These are phyloP conservation scores for Penicillium decumbens DNA, from an alignment of 2,329 filamentous ascomycete genomes.

Conservation along the genomic window DNA sequence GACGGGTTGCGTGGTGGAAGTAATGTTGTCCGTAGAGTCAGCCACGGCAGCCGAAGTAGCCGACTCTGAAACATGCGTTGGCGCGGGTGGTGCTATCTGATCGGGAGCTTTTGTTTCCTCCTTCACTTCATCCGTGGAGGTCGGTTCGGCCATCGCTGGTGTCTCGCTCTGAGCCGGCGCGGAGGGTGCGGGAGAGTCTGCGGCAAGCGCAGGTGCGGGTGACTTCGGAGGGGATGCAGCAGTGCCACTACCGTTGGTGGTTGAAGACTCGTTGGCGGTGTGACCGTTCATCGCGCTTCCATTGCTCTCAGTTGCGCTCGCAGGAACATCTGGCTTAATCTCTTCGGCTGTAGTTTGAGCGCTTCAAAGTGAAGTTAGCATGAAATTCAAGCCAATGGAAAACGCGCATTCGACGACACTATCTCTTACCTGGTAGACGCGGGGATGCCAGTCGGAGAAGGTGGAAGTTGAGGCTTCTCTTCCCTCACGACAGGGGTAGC, in stretches of 20 bases:
- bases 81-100: neutral
- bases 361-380: conserved; percentile 19
- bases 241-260: conserved; percentile 28
- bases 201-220: conserved; percentile 14
- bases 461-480: conserved; percentile 40
- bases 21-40: neutral
- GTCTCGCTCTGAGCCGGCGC: conserved; percentile 10
- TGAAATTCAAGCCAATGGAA: neutral
- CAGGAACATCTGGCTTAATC: conserved; percentile 21
- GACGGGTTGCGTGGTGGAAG: neutral
- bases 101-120: conserved; percentile 5
- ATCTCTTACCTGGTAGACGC: conserved; percentile 31
- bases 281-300: conserved; percentile 31
- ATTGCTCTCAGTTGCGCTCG: conserved; percentile 14
- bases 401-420: neutral
- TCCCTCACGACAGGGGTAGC: conserved; percentile 36
- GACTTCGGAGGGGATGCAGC: conserved; percentile 32
- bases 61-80: conserved; percentile 2
- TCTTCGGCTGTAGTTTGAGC: conserved; percentile 23
- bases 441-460: conserved; percentile 33
- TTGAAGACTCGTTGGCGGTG: conserved; percentile 15
- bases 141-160: neutral
- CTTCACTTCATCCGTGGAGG: neutral
- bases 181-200: conserved; percentile 7
- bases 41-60: neutral